Base-by-base conservation (phyloP, 2,329 filamentous ascomycete species). In the Bipolaris sorokiniana region DNA sequence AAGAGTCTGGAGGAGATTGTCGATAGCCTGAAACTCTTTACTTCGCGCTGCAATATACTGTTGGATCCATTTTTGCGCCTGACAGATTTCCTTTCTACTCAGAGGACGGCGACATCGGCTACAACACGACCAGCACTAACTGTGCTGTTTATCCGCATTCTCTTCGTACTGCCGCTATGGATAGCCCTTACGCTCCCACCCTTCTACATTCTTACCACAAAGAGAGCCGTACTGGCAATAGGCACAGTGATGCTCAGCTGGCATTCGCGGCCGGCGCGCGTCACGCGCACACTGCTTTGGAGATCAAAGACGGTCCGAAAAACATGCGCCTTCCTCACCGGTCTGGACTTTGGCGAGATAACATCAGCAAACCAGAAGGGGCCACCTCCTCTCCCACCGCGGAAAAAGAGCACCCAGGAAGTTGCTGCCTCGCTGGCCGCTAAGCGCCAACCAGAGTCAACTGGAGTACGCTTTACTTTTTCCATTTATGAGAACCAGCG, bases 1-100 rank as follows among this genome's bases (percentile, higher is more conserved):
- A 97, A 97, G 81, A 97, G 92, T 48, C 79, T 99, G 50, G 95
- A 99, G 74, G 95, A 99, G 79, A 99, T 99, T 59, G 90, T 99
- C 54, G 93, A 98, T 67, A 96, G 91, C 0, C 80, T 99, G 42
- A 92, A 92, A 74, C 88, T 92, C 64, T 91, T 99, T 66, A 98
- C 94, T 0, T 90, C 89, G 5, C 86, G 95, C 47, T 97, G 95
- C 77, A 97, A 97, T 75, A 89, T 97, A 50, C 81, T 99, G 16
- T 83, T 98, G 49, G 93, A 97, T 68, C 95, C 95, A 2, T 84
- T 98, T 53, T 82, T 97, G 42, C 88, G 90, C 63, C 83, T 98
- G 74, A 97, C 93, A 5, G 93, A 98, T 75, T 97, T 97, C 71
- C 83, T 99, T 23, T 95, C 91, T 58, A 96, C 92, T 0, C 92